Conservation (phyloP, 441 rosid genomes). For the Flueggea neowawraea region DNA sequence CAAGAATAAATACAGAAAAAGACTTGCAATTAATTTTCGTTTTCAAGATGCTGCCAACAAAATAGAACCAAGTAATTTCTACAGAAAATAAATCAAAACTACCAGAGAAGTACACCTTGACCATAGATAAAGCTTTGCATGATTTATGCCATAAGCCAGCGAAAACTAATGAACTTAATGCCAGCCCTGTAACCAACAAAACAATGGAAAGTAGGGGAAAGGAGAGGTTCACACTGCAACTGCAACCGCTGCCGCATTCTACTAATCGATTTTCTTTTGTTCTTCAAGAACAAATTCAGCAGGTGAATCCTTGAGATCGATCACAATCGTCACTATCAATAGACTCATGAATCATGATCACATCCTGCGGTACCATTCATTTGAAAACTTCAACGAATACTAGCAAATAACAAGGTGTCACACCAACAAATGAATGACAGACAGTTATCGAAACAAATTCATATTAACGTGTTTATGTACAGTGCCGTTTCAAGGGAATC, state of each 20-base stretch:
- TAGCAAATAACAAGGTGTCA: too few relatives aligned
- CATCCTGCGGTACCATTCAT: slow-evolving; percentile 50
- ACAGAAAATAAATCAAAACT: too few relatives aligned
- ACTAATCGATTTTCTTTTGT: slow-evolving; percentile 25
- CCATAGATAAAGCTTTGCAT: too few relatives aligned
- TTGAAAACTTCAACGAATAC: not conserved
- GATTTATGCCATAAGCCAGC: too few relatives aligned
- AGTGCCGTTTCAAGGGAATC: too few relatives aligned
- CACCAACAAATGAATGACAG: too few relatives aligned
- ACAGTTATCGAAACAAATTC: too few relatives aligned
- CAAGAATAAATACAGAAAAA: too few relatives aligned
- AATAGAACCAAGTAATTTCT: not conserved
- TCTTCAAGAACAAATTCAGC: slow-evolving; percentile 74
- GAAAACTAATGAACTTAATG: too few relatives aligned
- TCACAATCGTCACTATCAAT: slow-evolving; percentile 84
- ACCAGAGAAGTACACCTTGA: too few relatives aligned
- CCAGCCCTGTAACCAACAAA: not conserved
- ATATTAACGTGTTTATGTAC: too few relatives aligned
- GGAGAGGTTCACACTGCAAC: not conserved
- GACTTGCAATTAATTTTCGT: not conserved
- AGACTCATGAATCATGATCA: slow-evolving; percentile 78
- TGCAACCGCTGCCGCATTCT: not conserved
- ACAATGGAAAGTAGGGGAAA: not conserved
- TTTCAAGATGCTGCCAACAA: slow-evolving; percentile 7
- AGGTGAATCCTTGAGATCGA: slow-evolving; percentile 83